Evolutionary conservation across 139 green algal species (phyloP), one percentile per base, ranked within the genome.

Genomic region (Coelastrella sp.): DNA sequence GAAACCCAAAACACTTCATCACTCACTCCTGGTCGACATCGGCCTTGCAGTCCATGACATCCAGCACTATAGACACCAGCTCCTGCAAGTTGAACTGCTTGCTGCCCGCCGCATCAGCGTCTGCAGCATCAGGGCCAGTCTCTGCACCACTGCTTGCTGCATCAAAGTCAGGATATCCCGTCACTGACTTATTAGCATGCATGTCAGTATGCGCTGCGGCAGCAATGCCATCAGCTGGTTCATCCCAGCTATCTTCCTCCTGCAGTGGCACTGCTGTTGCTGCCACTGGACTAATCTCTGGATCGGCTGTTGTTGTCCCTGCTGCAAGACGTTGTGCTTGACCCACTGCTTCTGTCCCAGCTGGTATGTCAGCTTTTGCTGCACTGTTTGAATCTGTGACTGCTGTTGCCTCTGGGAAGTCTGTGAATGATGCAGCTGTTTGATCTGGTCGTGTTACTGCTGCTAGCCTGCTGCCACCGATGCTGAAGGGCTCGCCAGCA

Each of bases 41-140:
- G 66, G 76, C 23, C 81, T 88, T 88, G 83, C 19, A 57, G 54
- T 88, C 14, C 83, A 88, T 80, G 13, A 88, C 56, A 57, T 88
- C 83, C 17, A 80, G 61, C 7, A 88, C 20, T 60, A 88, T 88
- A 20, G 66, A n/a, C 83, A 88, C 20, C 83, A 88, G 54, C 66
- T 88, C 83, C 61, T 88, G 19, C 56, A 88, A 47, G 4, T 7
- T 80, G 47, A 88, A 68, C 32, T 5, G 66, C 7, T 54, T 19
- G 4, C 22, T 83, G 47, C 54, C 76, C 5, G 5, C 76, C 57
- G n/a, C 74, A 80, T 57, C 74, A 80, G 74, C 16, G 71, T 77
- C 71, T 32, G 71, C 71, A 22, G 71, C 71, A 60, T 22, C 76
- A 59, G 5, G n/a, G n/a, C n/a, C n/a, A n/a, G n/a, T n/a, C n/a